Base-by-base conservation (phyloP, 352 stramenopile species). In the Poterioochromonas sp. region DNA sequence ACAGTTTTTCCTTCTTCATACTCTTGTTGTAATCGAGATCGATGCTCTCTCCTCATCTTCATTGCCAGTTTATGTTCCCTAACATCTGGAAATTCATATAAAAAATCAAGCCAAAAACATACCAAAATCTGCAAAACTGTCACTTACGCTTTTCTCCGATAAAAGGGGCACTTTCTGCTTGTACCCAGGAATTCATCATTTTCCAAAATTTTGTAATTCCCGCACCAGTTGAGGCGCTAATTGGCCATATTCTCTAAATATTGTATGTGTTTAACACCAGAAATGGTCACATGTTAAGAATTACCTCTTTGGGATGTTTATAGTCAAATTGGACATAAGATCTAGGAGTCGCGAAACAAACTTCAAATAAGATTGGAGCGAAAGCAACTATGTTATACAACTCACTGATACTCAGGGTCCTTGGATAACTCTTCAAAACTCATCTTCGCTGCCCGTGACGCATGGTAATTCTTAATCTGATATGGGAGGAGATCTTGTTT, bases 181-280 rank as follows among this genome's bases (percentile, higher is more conserved):
- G 5, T 12, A 43, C 62, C 11, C 62, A 71, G 12, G 3, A n/a
- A 5, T 32, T 11, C 20, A 71, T n/a, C 1, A n/a, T 29, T n/a
- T 40, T 29, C 69, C 69, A 76, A 22, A 76, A 43, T 26, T 22
- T 26, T 26, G 3, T 39, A n/a, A 76, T 43, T 32, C 69, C 69
- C 11, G 69, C 69, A 12, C 69, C 69, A 63, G 69, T 76, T 11
- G 2, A n/a, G 11, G 69, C 69, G 37, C 37, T 63, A 18, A 76
- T 37, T 22, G 43, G 69, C 20, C 12, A 18, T n/a, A 64, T 37
- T 29, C 11, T 5, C 2, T 44, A 11, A 22, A 26, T 11, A 26
- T 44, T 71, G 5, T 43, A 43, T 71, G 2, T 2, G 26, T n/a
- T 65, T 32, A 39, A 35, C 8, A 39, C 8, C 11, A 47, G 73